Base-by-base conservation (phyloP, 805 yeast genomes). In the Metschnikowia orientalis region DNA sequence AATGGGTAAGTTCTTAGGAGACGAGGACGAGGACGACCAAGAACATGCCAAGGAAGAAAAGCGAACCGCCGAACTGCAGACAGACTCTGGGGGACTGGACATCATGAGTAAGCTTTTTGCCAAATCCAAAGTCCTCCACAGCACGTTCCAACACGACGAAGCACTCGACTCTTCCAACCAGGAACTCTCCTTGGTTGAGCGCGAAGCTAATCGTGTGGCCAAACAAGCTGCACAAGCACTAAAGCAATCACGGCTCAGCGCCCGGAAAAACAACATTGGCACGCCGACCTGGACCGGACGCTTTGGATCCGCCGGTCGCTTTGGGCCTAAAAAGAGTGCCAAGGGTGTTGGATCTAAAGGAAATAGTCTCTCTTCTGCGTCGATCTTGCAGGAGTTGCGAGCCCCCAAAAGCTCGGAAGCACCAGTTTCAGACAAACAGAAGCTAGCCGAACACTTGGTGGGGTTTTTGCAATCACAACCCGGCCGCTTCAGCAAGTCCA, bases 281-380 rank as follows among this genome's bases (percentile, higher is more conserved):
- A 79, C 82, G 0, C 97, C 97, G 0, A 90, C 98, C 0, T 92
- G 97, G 94, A 90, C 98, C 0, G 98, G 98, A 0, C 75, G 75
- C 45, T 86, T 81, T 65, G 98, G 98, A 0, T 56, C 62, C 12
- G 95, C 95, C 0, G 96, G 95, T 1, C 73, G 67, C 44, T 57
- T 66, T 18, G 61, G 60, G 0, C 49, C 51, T 2, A 60, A 52
- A 30, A 48, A 41, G 34, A 37, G 20, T 11, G 23, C 26, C 6
- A 12, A 30, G 3, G n/a, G 16, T 10, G 9, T 28, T 3, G 28
- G 22, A 4, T 17, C 17, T 21, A n/a, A 21, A 11, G 22, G 34
- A 18, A 26, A 37, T 8, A 33, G 44, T 4, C 32, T 57, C 3
- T 51, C 77, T 1, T 78, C 87, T 0, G 36, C 66, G 0, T 60